Conservation (phyloP, 148 eudicot genomes). For the Polygonum maritimum region DNA sequence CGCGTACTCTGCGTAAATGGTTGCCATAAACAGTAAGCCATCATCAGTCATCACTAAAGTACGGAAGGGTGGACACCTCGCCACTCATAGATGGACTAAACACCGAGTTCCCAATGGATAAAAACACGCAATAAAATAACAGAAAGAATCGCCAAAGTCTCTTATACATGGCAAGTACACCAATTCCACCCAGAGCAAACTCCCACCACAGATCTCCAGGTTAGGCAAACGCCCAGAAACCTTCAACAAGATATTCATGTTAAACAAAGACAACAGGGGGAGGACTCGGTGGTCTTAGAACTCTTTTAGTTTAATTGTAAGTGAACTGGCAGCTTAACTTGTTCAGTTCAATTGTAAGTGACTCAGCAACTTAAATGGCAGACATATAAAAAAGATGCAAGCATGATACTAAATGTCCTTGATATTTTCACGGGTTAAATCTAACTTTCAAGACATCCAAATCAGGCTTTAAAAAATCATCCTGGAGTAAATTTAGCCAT, state of each 20-base stretch:
- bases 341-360: background rate
- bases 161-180: slow-evolving; percentile 80
- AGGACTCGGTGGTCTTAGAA: background rate
- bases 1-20: slow-evolving; percentile 99
- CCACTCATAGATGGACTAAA: slow-evolving; percentile 84
- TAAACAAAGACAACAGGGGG: slow-evolving; percentile 35
- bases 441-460: background rate
- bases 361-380: background rate
- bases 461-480: background rate
- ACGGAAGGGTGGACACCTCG: slow-evolving; percentile 75
- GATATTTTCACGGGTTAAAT: background rate
- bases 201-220: slow-evolving; percentile 95
- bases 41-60: slow-evolving; percentile 86
- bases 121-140: slow-evolving; percentile 83
- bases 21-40: slow-evolving; percentile 99
- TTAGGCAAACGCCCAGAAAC: slow-evolving; percentile 94
- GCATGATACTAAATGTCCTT: background rate
- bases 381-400: background rate
- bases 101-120: slow-evolving; percentile 97
- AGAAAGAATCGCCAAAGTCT: slow-evolving; percentile 95
- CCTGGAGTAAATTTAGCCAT: background rate
- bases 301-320: background rate
- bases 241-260: slow-evolving; percentile 96
- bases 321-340: background rate
- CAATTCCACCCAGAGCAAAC: slow-evolving; percentile 91